Base-by-base conservation (phyloP, 2,329 filamentous ascomycete genomes). In the Trichoderma brevicompactum region DNA sequence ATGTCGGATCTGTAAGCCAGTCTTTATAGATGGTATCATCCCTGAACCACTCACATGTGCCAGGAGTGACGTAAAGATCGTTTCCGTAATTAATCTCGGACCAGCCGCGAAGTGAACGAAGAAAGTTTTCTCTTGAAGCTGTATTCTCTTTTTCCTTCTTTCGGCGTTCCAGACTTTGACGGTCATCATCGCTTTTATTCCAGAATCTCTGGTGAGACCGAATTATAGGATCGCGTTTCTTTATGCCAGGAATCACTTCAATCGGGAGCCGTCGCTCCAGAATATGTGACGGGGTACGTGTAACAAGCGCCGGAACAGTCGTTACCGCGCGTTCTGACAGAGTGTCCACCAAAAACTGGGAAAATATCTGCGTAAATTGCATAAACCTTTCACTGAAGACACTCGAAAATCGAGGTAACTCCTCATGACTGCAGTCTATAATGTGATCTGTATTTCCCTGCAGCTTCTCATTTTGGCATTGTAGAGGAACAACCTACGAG, bases 31-130 rank as follows among this genome's bases (percentile, higher is more conserved):
- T 46, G 0, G 44, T 6, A 12, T 67, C 53, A 1, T 65, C 53
- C 7, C 65, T 64, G 49, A 71, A 69, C 69, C 70, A 72, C 15
- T 65, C 46, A 46, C 71, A 71, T 0, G 70, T 71, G 2, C 67
- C 70, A 1, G 58, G 54, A 9, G 44, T 23, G 17, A 62, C 55
- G 12, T 38, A 48, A 17, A 70, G 23, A 15, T 68, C 54, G 32
- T 62, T 53, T 7, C 68, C 68, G 17, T 54, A 62, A 55, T 70
- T 68, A 5, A 19, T 7, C 34, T 56, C 64, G 5, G 64, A 56
- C 68, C 68, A 70, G 59, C 68, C 68, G 34, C 54, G 50, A 4
- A 70, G 55, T 12, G 68, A 70, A 23, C 53, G 40, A 23, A 70
- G 55, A 49, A 70, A 70, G 5, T 17, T 34, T 12, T 65, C 41